These are phyloP conservation scores for Terana coerulea DNA, from an alignment of 768 basidiomycete genomes.

Conservation along the genomic window DNA sequence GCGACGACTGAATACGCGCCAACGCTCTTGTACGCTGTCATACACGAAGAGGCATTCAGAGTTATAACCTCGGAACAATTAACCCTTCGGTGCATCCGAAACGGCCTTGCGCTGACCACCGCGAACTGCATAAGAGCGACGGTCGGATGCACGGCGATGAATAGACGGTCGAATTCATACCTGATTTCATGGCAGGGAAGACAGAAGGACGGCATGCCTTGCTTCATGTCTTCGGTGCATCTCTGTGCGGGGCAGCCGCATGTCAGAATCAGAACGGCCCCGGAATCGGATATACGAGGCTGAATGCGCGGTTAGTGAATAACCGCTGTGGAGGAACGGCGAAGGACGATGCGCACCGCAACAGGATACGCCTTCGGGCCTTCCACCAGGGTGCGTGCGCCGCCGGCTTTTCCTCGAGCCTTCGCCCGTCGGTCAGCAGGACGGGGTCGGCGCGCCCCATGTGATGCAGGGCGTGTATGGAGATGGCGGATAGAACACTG, in stretches of 20 bases:
- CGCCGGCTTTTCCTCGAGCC: conserved; percentile 7
- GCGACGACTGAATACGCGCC: not conserved
- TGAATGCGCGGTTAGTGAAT: no score
- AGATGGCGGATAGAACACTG: no score
- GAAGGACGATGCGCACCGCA: not conserved
- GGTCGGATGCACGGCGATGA: no score
- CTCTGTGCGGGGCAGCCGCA: no score
- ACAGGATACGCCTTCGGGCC: not conserved
- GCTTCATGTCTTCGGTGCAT: no score
- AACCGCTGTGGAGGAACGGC: not conserved
- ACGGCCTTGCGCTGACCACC: not conserved
- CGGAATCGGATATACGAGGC: not conserved
- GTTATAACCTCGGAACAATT: conserved; percentile 12
- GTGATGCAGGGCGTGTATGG: no score
- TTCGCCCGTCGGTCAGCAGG: not conserved
- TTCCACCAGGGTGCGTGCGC: not conserved
- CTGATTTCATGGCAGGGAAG: no score
- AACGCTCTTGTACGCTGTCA: not conserved
- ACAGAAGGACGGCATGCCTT: no score
- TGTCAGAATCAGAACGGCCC: no score
- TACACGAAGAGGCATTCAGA: not conserved
- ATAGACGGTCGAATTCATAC: no score
- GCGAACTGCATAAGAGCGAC: no score
- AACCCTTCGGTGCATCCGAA: conserved; percentile 6
- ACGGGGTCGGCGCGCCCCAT: no score